Evolutionary conservation across 306 rosid species (phyloP).

Genomic region (Prunus fruticosa): DNA sequence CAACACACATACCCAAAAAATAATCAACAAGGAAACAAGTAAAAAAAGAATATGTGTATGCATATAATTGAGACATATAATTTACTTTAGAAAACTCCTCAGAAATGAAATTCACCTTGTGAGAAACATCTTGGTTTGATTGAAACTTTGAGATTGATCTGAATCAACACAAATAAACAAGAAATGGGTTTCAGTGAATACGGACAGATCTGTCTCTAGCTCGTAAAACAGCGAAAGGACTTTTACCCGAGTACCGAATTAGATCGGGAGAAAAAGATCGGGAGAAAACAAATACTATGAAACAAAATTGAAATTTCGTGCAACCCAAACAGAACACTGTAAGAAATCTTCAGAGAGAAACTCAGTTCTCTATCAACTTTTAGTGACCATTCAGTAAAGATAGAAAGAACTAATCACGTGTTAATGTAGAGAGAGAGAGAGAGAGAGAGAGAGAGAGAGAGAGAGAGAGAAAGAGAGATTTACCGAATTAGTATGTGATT

Average conservation of each 20-base stretch:
- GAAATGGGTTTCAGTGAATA: neutral
- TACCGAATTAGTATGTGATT: neutral
- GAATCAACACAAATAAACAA: neutral
- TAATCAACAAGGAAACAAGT: conserved; percentile 6
- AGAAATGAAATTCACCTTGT: conserved; percentile 56
- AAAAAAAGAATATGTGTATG: neutral
- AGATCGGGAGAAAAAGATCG: neutral
- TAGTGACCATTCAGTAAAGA: neutral
- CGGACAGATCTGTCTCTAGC: conserved; percentile 3
- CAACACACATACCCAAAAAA: conserved; percentile 1
- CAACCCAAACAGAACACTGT: neutral
- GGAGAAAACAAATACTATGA: neutral
- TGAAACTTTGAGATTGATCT: conserved; percentile 23
- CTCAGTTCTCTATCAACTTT: neutral
- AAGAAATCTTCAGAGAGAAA: neutral
- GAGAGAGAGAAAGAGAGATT: neutral
- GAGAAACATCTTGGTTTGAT: conserved; percentile 65
- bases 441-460: neutral
- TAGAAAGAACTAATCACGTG: neutral
- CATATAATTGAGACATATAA: neutral
- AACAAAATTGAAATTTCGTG: neutral
- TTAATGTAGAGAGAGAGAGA: neutral
- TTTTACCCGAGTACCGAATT: neutral
- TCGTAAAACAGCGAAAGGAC: neutral
- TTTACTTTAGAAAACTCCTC: neutral